Percentiles rank a stretch among this genome's conserved stretches.
phyloP scores from a whole-genome alignment of 2,329 filamentous ascomycete genomes.

The Corinectria fuckeliana region DNA sequence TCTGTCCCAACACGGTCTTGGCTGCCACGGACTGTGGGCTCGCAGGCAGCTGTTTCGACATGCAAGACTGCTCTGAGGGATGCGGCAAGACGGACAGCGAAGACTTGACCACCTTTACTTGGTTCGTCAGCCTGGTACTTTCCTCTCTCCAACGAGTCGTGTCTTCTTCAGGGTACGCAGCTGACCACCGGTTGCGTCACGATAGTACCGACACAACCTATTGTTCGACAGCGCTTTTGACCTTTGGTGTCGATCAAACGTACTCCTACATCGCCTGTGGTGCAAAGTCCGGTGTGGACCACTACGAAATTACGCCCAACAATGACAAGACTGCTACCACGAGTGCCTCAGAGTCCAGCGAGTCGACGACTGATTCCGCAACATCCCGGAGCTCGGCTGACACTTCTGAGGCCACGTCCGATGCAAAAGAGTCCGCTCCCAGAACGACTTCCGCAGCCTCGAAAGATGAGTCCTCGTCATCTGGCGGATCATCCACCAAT shows the following conservation, averaged over 20 bases:
- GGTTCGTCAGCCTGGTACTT: slow-evolving; percentile 32
- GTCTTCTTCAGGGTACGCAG: not conserved
- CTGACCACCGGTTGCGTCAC: not conserved
- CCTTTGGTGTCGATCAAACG: not conserved
- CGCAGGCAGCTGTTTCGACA: slow-evolving; percentile 45
- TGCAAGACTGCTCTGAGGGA: slow-evolving; percentile 38
- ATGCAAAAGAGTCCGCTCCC: too few relatives aligned
- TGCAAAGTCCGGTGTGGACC: slow-evolving; percentile 32
- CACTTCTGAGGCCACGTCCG: slow-evolving; percentile 3
- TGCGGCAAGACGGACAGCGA: slow-evolving; percentile 39
- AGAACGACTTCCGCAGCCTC: not conserved
- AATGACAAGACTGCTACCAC: not conserved
- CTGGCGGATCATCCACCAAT: slow-evolving; percentile 26
- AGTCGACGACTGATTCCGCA: slow-evolving; percentile 12
- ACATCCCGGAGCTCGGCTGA: not conserved
- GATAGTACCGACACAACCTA: not conserved
- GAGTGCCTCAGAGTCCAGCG: slow-evolving; percentile 2
- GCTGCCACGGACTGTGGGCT: slow-evolving; percentile 47
- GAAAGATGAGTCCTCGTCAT: not conserved
- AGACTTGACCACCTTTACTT: slow-evolving; percentile 44
- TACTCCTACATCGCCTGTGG: slow-evolving; percentile 48
- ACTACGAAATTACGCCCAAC: slow-evolving; percentile 30
- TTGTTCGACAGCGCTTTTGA: not conserved
- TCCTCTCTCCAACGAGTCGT: not conserved
- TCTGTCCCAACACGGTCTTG: slow-evolving; percentile 46